Evolutionary conservation across 2,329 filamentous ascomycete genomes (phyloP).

Genomic region (Nemania bipapillata): DNA sequence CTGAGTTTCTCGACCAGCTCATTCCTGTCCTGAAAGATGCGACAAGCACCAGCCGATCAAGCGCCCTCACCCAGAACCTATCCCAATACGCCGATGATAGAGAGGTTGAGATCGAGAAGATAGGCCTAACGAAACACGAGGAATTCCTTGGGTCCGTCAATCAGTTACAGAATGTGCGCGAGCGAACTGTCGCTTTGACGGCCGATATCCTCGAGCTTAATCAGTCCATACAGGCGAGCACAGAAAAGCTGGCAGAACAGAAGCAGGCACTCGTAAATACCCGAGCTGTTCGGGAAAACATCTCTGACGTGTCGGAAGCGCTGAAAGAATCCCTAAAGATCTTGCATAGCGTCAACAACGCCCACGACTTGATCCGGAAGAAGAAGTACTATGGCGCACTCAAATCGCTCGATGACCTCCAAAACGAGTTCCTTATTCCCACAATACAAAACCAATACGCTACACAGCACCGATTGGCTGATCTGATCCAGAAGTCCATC

Average conservation of each 20-base stretch:
- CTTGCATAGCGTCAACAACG: constrained; percentile 89
- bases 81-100: constrained; percentile 85
- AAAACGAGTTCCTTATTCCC: constrained; percentile 87
- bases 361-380: constrained; percentile 88
- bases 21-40: constrained; percentile 95
- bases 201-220: constrained; percentile 92
- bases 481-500: constrained; percentile 95
- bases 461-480: constrained; percentile 92
- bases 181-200: constrained; percentile 88
- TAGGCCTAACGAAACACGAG: constrained; percentile 95
- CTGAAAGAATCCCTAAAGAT: constrained; percentile 93
- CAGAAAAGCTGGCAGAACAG: constrained; percentile 91
- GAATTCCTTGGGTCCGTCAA: constrained; percentile 95
- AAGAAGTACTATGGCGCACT: constrained; percentile 97
- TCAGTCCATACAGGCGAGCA: constrained; percentile 93
- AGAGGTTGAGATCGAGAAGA: constrained; percentile 90
- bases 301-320: constrained; percentile 89
- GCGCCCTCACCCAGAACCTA: constrained; percentile 79
- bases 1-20: constrained; percentile 93
- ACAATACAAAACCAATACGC: constrained; percentile 83
- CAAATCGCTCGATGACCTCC: constrained; percentile 91
- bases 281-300: constrained; percentile 90
- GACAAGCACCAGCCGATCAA: constrained; percentile 76
- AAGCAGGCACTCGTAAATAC: constrained; percentile 95
- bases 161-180: constrained; percentile 88